Evolutionary conservation across 2,329 filamentous ascomycete species (phyloP), one percentile per base, ranked within the genome.

Genomic region (Penicillium sp.): DNA sequence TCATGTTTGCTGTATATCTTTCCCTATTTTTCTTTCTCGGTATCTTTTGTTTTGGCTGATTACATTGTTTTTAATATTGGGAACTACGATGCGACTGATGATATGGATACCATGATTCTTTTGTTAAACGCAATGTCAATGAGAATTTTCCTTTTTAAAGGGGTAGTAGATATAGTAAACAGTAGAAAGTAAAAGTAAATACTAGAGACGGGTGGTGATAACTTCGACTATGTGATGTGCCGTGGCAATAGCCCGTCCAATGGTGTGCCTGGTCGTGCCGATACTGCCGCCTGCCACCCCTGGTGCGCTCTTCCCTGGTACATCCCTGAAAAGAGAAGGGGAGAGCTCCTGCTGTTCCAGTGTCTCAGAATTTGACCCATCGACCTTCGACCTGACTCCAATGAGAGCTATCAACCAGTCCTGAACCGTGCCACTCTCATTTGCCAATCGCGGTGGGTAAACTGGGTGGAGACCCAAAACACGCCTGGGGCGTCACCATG

Each of bases 401-500:
- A 60, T 54, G 47, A 50, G 44, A 46, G 45, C 47, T 44, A 38
- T 51, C 50, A 39, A 30, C 11, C 24, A 41, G 27, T 38, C 20
- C 42, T 42, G n/a, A 27, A 35, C 44, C 11, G 11, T 25, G 22
- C 30, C 38, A 28, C 40, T 44, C 46, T 58, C 18, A 58, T 58
- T 61, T 53, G 53, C 45, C 51, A 52, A 56, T 54, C 42, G 36
- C 35, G 46, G 55, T 57, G 60, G 58, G 57, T 57, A 58, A 45
- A 38, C 42, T 44, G 22, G 27, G 61, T 62, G 59, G 65, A 60
- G 57, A 63, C 63, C 49, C 62, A 62, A 57, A 67, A 62, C 60
- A 62, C 53, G 61, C 57, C 56, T 53, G 44, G 58, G 30, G 57
- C 56, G 63, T 69, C 65, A 65, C 67, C 64, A 66, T 69, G 60